These are phyloP conservation scores for Theobroma grandiflorum DNA, from an alignment of 441 rosid species.

Conservation along the genomic window DNA sequence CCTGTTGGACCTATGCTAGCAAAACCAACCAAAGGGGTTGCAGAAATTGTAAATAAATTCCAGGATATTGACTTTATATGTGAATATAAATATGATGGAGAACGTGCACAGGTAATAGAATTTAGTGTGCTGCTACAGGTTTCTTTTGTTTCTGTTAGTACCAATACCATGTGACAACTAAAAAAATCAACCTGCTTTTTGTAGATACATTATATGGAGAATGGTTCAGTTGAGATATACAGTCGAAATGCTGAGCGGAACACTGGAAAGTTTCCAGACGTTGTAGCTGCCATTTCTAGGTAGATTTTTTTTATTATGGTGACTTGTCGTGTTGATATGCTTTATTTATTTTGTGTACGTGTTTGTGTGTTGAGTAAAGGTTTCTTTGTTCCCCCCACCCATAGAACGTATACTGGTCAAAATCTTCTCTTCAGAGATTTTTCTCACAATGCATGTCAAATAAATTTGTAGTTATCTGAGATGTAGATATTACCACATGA, in stretches of 20 bases:
- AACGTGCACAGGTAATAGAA: conserved; percentile 87
- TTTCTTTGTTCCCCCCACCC: not conserved
- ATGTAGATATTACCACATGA: not conserved
- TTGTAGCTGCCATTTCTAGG: conserved; percentile 79
- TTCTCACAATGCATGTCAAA: not conserved
- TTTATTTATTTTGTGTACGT: conserved; percentile 7
- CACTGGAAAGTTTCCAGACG: conserved; percentile 93
- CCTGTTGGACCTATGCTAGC: conserved; percentile 99
- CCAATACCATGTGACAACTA: conserved; percentile 16
- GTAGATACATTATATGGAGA: conserved; percentile 89
- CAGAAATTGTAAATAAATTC: conserved; percentile 84
- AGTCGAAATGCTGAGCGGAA: conserved; percentile 93
- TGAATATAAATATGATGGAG: conserved; percentile 97
- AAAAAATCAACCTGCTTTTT: conserved; percentile 26
- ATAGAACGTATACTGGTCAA: not conserved
- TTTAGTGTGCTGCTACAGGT: conserved; percentile 9
- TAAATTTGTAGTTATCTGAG: not conserved
- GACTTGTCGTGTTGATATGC: not conserved
- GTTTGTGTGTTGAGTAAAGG: not conserved
- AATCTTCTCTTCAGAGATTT: not conserved
- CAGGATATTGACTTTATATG: conserved; percentile 79
- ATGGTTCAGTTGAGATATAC: conserved; percentile 90
- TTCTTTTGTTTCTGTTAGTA: conserved; percentile 5
- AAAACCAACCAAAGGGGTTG: conserved; percentile 84
- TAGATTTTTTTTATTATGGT: conserved; percentile 32